Base-by-base conservation (phyloP, 2,329 filamentous ascomycete genomes). In the Colletotrichum euphorbiae region DNA sequence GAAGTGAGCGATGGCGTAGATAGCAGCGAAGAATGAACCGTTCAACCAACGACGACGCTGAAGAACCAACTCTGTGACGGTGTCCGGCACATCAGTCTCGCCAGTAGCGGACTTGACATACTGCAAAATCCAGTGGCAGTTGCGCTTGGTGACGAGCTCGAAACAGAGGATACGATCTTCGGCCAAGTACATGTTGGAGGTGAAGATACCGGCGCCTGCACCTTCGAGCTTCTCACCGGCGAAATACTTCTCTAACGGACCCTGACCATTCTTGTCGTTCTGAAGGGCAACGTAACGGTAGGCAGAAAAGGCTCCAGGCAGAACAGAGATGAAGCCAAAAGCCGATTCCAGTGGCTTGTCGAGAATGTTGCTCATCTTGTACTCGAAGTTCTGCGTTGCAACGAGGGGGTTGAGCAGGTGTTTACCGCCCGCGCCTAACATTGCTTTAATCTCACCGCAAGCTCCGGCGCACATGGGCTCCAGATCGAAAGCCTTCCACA, bases 351-450 rank as follows among this genome's bases (percentile, higher is more conserved):
- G 84, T 2, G 96, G 96, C 82, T 99, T 99, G 79, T 99, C 96
- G 50, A 99, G 87, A 76, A 99, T 99, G 76, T 99, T 99, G 79
- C 93, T 97, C 92, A 99, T 97, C 86, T 99, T 99, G 87, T 99
- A 99, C 83, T 99, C 96, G 74, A 99, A 99, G 77, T 99, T 99
- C 76, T 99, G 96, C 1, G 94, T 94, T 2, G 96, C 96, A 21
- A 99, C 93, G 4, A 99, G 87, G 0, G 96, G 96, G 75, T 98
- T 99, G 72, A 98, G 78, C 40, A 99, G 87, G 74, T 97, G 94
- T 80, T 92, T 95, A 71, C 95, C 94, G 66, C 87, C 89, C 3
- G 89, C 89, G 28, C 91, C 91, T 82, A 98, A 85, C 94, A 98
- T 98, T 72, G 95, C 95, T 81, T 99, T 98, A 84, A 99, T 99